A percentile compares a stretch with the other conserved stretches of the same genome.
Evolutionary conservation across 441 rosid genomes (phyloP).

Genomic region (Gossypium davidsonii): DNA sequence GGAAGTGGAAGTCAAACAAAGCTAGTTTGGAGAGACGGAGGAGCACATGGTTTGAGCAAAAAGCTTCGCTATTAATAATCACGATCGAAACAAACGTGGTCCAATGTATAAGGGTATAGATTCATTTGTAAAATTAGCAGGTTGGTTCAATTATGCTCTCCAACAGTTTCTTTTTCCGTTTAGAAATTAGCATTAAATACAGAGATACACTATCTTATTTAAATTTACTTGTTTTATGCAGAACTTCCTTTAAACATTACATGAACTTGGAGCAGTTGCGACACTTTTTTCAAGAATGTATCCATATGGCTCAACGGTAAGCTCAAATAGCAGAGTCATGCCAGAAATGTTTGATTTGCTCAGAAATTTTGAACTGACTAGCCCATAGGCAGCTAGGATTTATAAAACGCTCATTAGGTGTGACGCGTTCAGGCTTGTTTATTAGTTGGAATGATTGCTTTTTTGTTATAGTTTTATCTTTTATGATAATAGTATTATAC

Average conservation of each 20-base stretch:
- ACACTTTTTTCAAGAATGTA: conserved; percentile 3
- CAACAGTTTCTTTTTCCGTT: background rate
- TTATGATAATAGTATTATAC: background rate
- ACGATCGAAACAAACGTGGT: conserved; percentile 10
- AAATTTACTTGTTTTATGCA: conserved; percentile 3
- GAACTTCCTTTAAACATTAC: conserved; percentile 2
- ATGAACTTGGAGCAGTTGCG: background rate
- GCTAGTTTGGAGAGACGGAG: conserved; percentile 73
- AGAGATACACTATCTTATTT: background rate
- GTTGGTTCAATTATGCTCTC: conserved; percentile 24
- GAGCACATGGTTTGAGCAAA: conserved; percentile 29
- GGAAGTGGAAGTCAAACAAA: conserved; percentile 65
- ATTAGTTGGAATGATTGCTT: background rate
- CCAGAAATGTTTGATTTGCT: background rate
- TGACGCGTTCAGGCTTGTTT: conserved; percentile 2
- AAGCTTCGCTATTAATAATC: conserved; percentile 22
- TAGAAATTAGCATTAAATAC: background rate
- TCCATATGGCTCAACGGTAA: conserved; percentile 9
- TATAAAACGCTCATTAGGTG: background rate
- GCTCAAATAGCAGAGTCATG: background rate
- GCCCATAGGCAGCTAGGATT: background rate
- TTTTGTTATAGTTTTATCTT: background rate
- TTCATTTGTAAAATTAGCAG: conserved; percentile 18
- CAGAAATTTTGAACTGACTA: conserved; percentile 4
- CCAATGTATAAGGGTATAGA: background rate